phyloP scores from a whole-genome alignment of 208 protist species.

The Trypanosoma cruzi region DNA sequence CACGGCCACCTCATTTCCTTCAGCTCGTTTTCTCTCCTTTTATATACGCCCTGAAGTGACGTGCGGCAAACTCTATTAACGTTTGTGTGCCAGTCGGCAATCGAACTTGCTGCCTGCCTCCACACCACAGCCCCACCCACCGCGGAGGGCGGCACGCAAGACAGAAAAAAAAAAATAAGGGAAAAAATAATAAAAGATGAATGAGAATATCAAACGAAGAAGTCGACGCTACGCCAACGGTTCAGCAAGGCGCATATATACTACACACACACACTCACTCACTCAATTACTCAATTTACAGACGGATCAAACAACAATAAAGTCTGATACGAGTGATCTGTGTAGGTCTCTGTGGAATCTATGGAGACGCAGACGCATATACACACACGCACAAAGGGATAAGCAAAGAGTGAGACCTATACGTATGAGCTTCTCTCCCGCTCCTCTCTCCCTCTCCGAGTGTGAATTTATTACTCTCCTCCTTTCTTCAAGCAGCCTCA shows the following conservation, averaged over 20 bases:
- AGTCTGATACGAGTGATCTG: background rate
- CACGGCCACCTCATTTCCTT: conserved; percentile 13
- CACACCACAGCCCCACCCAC: too few relatives aligned
- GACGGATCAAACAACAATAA: background rate
- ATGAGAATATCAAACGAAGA: background rate
- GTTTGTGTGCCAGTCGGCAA: background rate
- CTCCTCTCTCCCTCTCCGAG: background rate
- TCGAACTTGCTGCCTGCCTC: too few relatives aligned
- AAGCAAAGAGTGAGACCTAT: background rate
- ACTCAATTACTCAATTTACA: too few relatives aligned
- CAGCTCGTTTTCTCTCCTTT: background rate
- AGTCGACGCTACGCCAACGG: too few relatives aligned
- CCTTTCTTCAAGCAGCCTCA: background rate
- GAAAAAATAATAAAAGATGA: background rate
- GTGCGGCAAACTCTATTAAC: background rate
- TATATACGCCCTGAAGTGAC: background rate
- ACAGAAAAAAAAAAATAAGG: too few relatives aligned
- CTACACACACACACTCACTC: background rate
- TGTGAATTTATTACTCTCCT: background rate
- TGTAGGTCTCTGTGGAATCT: too few relatives aligned
- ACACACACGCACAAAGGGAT: background rate
- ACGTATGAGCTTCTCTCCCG: background rate
- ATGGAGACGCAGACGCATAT: background rate
- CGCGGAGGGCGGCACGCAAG: too few relatives aligned
- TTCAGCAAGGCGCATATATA: background rate